Conservation (phyloP, 2,329 filamentous ascomycete genomes). For the Dactylellina parvicollis region DNA sequence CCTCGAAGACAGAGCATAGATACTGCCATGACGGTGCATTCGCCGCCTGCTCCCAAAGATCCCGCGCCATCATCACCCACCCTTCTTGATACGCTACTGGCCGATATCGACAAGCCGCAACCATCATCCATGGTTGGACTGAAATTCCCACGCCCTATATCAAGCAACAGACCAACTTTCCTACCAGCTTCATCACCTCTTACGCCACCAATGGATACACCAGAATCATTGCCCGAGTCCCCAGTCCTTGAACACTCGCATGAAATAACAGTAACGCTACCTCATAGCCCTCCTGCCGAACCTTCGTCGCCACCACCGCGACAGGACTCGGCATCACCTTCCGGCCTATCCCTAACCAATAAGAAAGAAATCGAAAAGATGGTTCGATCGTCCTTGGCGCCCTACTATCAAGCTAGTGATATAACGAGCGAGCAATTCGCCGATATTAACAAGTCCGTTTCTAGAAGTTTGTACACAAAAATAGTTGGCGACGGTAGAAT, state of each 20-base stretch:
- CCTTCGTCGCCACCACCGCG: constrained; percentile 56
- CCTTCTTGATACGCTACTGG: constrained; percentile 47
- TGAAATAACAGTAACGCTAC: constrained; percentile 37
- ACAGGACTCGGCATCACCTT: constrained; percentile 70
- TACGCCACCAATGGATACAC: constrained; percentile 42
- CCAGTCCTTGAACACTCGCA: constrained; percentile 34
- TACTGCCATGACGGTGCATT: constrained; percentile 55
- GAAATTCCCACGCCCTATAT: constrained; percentile 44
- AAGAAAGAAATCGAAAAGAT: constrained; percentile 91
- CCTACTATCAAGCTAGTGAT: constrained; percentile 76
- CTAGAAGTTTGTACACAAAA: constrained; percentile 81
- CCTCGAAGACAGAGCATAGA: constrained; percentile 61
- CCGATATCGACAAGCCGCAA: constrained; percentile 50
- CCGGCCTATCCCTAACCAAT: constrained; percentile 76
- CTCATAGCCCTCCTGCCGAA: constrained; percentile 61
- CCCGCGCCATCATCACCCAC: constrained; percentile 44
- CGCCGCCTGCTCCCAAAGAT: constrained; percentile 29
- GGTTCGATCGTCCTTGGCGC: constrained; percentile 82
- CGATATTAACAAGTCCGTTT: constrained; percentile 88
- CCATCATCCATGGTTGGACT: constrained; percentile 37
- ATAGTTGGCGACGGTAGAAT: constrained; percentile 53
- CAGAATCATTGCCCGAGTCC: constrained; percentile 39
- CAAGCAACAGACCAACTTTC: constrained; percentile 30
- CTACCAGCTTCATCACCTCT: constrained; percentile 38
- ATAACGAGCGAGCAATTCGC: constrained; percentile 91